A percentile compares a stretch with the other conserved stretches of the same genome.
phyloP scores from a whole-genome alignment of 192 early-diverging fungal genomes.

The Entomortierella lignicola region DNA sequence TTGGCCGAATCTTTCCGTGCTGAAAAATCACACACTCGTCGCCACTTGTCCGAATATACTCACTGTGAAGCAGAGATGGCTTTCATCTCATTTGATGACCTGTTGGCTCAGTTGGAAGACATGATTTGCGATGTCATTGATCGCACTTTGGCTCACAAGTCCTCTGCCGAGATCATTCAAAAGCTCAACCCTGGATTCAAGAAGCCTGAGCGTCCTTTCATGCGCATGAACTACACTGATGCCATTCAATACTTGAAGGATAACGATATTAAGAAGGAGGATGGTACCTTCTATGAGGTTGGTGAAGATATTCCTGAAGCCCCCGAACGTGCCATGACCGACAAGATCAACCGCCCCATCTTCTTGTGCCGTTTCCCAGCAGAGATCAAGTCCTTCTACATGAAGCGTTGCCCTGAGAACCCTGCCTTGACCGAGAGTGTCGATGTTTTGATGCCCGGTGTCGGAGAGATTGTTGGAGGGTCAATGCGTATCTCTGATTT shows the following conservation, averaged over 20 bases:
- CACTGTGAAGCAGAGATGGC: slow-evolving; percentile 97
- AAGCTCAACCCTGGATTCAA: slow-evolving; percentile 94
- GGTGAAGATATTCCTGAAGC: slow-evolving; percentile 99
- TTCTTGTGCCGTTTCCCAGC: slow-evolving; percentile 96
- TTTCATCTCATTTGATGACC: slow-evolving; percentile 93
- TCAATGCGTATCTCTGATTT: slow-evolving; percentile 96
- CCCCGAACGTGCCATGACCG: slow-evolving; percentile 99
- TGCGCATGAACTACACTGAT: slow-evolving; percentile 96
- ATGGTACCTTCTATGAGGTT: slow-evolving; percentile 92
- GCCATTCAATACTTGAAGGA: slow-evolving; percentile 96
- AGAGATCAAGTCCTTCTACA: slow-evolving; percentile 99
- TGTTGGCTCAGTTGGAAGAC: slow-evolving; percentile 88
- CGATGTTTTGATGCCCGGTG: slow-evolving; percentile 97
- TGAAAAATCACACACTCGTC: slow-evolving; percentile 95
- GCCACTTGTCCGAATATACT: slow-evolving; percentile 95
- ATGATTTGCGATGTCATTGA: slow-evolving; percentile 90
- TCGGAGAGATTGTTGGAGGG: slow-evolving; percentile 99
- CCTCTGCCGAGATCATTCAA: slow-evolving; percentile 77
- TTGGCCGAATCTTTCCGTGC: slow-evolving; percentile 97
- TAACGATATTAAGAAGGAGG: slow-evolving; percentile 88
- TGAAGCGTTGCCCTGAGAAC: slow-evolving; percentile 92
- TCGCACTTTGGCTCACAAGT: slow-evolving; percentile 81
- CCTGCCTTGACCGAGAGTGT: slow-evolving; percentile 92
- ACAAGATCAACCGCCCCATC: slow-evolving; percentile 95
- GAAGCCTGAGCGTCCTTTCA: slow-evolving; percentile 86